Evolutionary conservation across 345 rosid species (phyloP).

Genomic region (Anastatica hierochuntica): DNA sequence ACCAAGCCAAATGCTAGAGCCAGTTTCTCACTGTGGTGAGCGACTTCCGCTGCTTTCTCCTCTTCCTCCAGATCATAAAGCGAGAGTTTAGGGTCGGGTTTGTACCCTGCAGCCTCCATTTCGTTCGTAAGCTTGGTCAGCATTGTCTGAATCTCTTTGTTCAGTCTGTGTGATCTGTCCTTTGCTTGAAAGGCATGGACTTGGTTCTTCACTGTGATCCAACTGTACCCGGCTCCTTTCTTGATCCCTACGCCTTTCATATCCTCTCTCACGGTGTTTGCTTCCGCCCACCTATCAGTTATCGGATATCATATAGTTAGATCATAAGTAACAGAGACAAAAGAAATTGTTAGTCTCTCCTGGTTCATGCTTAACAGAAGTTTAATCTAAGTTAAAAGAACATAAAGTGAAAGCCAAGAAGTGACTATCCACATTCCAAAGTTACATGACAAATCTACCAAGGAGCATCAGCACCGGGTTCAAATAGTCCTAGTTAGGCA

Average conservation of each 20-base stretch:
- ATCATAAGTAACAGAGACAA: background rate
- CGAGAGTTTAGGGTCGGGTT: conserved; percentile 46
- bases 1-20: conserved; percentile 76
- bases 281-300: conserved; percentile 71
- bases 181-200: conserved; percentile 79
- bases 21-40: conserved; percentile 73
- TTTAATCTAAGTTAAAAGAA: no score
- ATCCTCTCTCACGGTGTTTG: conserved; percentile 50
- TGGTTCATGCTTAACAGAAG: background rate
- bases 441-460: no score
- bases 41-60: conserved; percentile 60
- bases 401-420: no score
- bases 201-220: conserved; percentile 60
- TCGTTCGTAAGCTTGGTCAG: conserved; percentile 37
- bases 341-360: background rate
- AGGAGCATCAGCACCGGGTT: no score
- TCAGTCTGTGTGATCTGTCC: conserved; percentile 54
- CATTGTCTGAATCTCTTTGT: conserved; percentile 50
- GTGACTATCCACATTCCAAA: no score
- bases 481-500: no score
- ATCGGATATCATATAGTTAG: background rate
- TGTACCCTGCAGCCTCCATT: conserved; percentile 62
- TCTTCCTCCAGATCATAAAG: conserved; percentile 85
- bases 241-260: conserved; percentile 63
- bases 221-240: conserved; percentile 76